Conservation (phyloP, 2,329 filamentous ascomycete species). For the Lomentospora prolificans region DNA sequence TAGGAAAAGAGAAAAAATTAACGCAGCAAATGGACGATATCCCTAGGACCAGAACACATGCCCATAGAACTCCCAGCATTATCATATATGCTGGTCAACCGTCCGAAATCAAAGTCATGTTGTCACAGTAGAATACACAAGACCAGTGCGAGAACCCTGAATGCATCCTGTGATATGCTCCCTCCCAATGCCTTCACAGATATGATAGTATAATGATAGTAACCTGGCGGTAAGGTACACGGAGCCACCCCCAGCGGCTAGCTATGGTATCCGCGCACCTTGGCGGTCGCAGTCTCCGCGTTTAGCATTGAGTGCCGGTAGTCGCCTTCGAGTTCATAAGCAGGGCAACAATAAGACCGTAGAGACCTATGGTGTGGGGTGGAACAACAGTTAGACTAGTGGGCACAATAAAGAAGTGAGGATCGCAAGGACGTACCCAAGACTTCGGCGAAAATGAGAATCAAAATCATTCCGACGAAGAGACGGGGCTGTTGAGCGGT, state of each 20-base stretch:
- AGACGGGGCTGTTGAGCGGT: slow-evolving; percentile 76
- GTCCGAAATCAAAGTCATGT: slow-evolving; percentile 6
- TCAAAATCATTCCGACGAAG: slow-evolving; percentile 96
- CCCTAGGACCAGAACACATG: not conserved
- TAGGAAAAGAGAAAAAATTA: not conserved
- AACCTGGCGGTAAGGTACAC: not conserved
- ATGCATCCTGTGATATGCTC: slow-evolving; percentile 4
- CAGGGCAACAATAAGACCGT: slow-evolving; percentile 96
- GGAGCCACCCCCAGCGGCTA: not conserved
- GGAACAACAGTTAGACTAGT: too few species aligned
- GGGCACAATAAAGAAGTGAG: not conserved
- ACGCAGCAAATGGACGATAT: not conserved
- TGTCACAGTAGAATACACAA: slow-evolving; percentile 9
- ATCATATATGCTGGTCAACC: slow-evolving; percentile 3
- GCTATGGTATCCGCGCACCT: not conserved
- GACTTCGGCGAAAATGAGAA: slow-evolving; percentile 99
- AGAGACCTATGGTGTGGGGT: too few species aligned
- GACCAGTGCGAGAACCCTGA: slow-evolving; percentile 3
- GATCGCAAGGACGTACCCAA: slow-evolving; percentile 56
- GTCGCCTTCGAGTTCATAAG: slow-evolving; percentile 96
- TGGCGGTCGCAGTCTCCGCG: not conserved
- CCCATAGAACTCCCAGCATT: not conserved
- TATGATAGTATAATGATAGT: too few species aligned
- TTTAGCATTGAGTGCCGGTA: slow-evolving; percentile 53
- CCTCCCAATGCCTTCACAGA: slow-evolving; percentile 2